A percentile compares a stretch with the other conserved stretches of the same genome.
These are phyloP conservation scores for Fusarium sp. DNA, from an alignment of 2,329 filamentous ascomycete genomes.

Conservation along the genomic window DNA sequence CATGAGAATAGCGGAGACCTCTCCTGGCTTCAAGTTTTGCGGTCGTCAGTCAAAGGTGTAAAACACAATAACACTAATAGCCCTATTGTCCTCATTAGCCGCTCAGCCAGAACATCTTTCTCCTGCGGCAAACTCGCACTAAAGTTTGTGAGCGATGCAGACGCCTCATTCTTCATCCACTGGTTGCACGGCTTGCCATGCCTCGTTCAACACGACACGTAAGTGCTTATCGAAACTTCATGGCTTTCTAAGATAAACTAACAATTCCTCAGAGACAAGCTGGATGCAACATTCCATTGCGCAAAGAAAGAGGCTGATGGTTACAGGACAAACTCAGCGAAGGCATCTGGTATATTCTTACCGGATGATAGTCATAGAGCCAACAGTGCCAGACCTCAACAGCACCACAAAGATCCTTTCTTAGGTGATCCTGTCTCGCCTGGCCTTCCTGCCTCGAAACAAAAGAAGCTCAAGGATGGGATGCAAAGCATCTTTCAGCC, in stretches of 20 bases:
- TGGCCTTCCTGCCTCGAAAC: background rate
- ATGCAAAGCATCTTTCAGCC: constrained; percentile 25
- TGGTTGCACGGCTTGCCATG: constrained; percentile 21
- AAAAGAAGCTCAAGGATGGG: constrained; percentile 42
- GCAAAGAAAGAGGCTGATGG: background rate
- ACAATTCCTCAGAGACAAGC: constrained; percentile 12
- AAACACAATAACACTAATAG: constrained; percentile 27
- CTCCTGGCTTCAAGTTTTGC: constrained; percentile 38
- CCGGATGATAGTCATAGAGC: background rate
- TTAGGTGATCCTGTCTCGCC: constrained; percentile 6
- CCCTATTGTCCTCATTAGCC: constrained; percentile 34
- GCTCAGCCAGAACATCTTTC: constrained; percentile 20
- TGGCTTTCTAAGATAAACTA: background rate
- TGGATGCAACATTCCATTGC: constrained; percentile 18
- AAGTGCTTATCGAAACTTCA: constrained; percentile 9
- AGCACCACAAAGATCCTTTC: constrained; percentile 11
- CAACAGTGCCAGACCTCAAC: background rate
- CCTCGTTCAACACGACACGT: constrained; percentile 1
- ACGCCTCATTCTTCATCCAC: constrained; percentile 19
- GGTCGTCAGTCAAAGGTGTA: constrained; percentile 16
- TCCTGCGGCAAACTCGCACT: constrained; percentile 28
- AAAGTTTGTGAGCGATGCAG: constrained; percentile 21
- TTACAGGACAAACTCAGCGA: background rate
- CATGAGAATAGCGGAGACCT: background rate
- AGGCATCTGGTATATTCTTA: background rate